Conservation (phyloP, 2,329 filamentous ascomycete genomes). For the Alternaria rosae region DNA sequence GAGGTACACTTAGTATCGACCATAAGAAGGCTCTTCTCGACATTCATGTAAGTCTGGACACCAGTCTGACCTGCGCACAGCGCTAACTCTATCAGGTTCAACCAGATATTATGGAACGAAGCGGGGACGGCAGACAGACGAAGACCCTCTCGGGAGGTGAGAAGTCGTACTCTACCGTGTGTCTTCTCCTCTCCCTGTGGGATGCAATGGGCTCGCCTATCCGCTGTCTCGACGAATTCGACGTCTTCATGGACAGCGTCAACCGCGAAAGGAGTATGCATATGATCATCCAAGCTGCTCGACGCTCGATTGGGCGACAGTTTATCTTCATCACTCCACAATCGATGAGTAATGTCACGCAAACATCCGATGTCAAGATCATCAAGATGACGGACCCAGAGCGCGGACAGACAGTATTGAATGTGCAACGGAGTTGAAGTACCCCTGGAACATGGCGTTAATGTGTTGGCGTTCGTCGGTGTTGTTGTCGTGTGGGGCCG, state of each 20-base stretch:
- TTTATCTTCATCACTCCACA: conserved; percentile 98
- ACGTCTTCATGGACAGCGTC: conserved; percentile 99
- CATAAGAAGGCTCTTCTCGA: conserved; percentile 78
- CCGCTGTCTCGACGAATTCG: conserved; percentile 95
- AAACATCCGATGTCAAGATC: conserved; percentile 74
- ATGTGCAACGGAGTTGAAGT: conserved; percentile 28
- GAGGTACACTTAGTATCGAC: conserved; percentile 80
- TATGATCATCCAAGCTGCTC: conserved; percentile 88
- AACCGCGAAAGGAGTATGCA: conserved; percentile 92
- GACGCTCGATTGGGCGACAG: conserved; percentile 86
- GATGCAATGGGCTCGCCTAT: conserved; percentile 97
- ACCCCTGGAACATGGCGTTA: background rate
- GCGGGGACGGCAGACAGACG: conserved; percentile 77
- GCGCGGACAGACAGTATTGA: conserved; percentile 57
- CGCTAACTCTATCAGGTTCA: conserved; percentile 58
- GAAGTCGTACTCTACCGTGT: conserved; percentile 97
- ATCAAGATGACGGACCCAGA: conserved; percentile 70
- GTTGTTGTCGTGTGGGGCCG: background rate
- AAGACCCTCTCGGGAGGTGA: conserved; percentile 95
- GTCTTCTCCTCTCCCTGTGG: conserved; percentile 90
- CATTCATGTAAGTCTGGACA: conserved; percentile 65
- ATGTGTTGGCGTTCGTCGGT: background rate
- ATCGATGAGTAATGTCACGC: conserved; percentile 64
- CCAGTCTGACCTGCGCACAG: background rate
- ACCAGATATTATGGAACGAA: conserved; percentile 72